Conservation (phyloP, 2,329 filamentous ascomycete genomes). For the Taxawa tesnikishii region DNA sequence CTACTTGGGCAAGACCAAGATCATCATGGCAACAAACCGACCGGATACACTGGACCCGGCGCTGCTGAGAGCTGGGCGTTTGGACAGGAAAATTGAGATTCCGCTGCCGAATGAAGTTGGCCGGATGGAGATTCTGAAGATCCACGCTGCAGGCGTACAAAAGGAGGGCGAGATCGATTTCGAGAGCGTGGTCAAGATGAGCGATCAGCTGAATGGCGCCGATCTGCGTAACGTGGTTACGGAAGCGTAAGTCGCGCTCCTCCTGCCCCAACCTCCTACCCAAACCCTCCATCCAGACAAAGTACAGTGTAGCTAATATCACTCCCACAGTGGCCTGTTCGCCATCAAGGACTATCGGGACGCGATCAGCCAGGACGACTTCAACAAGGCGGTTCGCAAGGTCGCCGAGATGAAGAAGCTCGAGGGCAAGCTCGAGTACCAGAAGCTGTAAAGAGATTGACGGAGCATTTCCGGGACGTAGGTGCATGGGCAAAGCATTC, state of each 20-base stretch:
- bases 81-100: slow-evolving; percentile 98
- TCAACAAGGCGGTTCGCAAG: slow-evolving; percentile 98
- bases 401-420: slow-evolving; percentile 96
- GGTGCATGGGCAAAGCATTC: too few species aligned
- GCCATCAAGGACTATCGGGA: slow-evolving; percentile 98
- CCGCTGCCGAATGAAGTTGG: slow-evolving; percentile 94
- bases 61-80: slow-evolving; percentile 76
- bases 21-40: slow-evolving; percentile 99
- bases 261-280: background rate
- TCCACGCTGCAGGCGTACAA: slow-evolving; percentile 76
- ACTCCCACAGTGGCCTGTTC: slow-evolving; percentile 63
- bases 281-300: too few species aligned
- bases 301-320: too few species aligned
- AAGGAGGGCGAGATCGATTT: slow-evolving; percentile 95
- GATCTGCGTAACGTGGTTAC: slow-evolving; percentile 97
- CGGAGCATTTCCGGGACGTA: background rate
- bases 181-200: slow-evolving; percentile 99
- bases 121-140: slow-evolving; percentile 93
- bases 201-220: slow-evolving; percentile 91
- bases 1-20: slow-evolving; percentile 98
- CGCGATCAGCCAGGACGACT: slow-evolving; percentile 93
- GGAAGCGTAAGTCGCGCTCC: slow-evolving; percentile 63
- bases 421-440: slow-evolving; percentile 95
- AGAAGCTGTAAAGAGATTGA: slow-evolving; percentile 58
- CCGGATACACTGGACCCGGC: slow-evolving; percentile 93